Conservation (phyloP, 1,284 basidiomycete species). For the Phylloporus sp. region DNA sequence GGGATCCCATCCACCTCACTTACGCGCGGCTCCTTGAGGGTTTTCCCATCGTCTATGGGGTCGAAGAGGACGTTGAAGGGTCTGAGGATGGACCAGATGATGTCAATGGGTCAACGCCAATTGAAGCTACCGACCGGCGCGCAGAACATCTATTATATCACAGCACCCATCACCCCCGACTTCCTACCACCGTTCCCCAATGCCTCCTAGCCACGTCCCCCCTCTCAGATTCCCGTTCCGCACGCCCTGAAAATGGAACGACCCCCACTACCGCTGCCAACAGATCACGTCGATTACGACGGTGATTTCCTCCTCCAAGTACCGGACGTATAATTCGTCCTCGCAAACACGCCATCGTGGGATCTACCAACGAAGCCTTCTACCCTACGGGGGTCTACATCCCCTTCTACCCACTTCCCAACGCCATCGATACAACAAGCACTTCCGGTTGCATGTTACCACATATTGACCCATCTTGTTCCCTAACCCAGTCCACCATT, state of each 20-base stretch:
- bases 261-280: constrained; percentile 34
- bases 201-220: constrained; percentile 45
- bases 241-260: constrained; percentile 38
- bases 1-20: constrained; percentile 57
- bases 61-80: constrained; percentile 46
- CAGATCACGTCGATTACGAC: constrained; percentile 36
- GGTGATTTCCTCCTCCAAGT: constrained; percentile 68
- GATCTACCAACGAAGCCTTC: constrained; percentile 59
- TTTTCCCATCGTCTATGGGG: constrained; percentile 31
- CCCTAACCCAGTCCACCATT: constrained; percentile 46
- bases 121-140: constrained; percentile 7
- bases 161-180: constrained; percentile 29
- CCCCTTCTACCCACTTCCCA: constrained; percentile 35
- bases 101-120: constrained; percentile 23
- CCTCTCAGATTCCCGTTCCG: constrained; percentile 39
- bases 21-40: constrained; percentile 45
- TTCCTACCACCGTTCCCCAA: constrained; percentile 47
- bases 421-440: constrained; percentile 60
- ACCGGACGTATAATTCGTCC: constrained; percentile 69
- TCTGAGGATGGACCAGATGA: constrained; percentile 38
- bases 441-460: constrained; percentile 70
- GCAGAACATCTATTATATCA: constrained; percentile 29
- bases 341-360: constrained; percentile 63
- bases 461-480: constrained; percentile 58
- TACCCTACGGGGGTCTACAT: constrained; percentile 23